Conservation (phyloP, 2,329 filamentous ascomycete species). For the Fusarium begoniae region DNA sequence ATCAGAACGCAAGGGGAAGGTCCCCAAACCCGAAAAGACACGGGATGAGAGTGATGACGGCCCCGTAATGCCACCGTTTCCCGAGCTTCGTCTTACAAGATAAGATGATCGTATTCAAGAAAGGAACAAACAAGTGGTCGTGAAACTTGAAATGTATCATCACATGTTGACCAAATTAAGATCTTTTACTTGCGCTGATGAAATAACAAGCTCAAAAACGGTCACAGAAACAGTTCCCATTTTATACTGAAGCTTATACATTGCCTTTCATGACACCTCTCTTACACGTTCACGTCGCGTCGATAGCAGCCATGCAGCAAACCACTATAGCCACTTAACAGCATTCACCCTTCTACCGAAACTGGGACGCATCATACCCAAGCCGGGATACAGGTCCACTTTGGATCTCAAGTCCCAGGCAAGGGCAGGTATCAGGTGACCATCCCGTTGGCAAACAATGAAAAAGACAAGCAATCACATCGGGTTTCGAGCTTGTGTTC, state of each 20-base stretch:
- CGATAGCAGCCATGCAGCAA: neutral
- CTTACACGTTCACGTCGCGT: constrained; percentile 31
- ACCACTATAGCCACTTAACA: neutral
- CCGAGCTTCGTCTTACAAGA: constrained; percentile 24
- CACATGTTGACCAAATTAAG: neutral
- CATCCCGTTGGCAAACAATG: constrained; percentile 8
- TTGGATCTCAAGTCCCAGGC: constrained; percentile 5
- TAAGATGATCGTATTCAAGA: neutral
- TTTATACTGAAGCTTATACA: constrained; percentile 1
- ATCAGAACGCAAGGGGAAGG: constrained; percentile 1
- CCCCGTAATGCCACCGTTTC: constrained; percentile 15
- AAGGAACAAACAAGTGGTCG: neutral
- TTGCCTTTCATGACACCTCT: constrained; percentile 12
- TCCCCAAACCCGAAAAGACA: constrained; percentile 7
- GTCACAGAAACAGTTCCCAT: neutral
- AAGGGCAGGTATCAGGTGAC: constrained; percentile 22
- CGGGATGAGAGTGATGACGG: constrained; percentile 2
- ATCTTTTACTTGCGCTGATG: neutral
- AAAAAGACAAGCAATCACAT: constrained; percentile 2
- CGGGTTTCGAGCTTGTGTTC: neutral
- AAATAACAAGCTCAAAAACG: neutral
- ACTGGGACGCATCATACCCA: constrained; percentile 23
- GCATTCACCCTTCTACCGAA: neutral
- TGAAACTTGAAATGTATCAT: neutral
- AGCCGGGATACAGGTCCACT: constrained; percentile 16